phyloP scores from a whole-genome alignment of 306 rosid genomes.

The Rosa multiflora region DNA sequence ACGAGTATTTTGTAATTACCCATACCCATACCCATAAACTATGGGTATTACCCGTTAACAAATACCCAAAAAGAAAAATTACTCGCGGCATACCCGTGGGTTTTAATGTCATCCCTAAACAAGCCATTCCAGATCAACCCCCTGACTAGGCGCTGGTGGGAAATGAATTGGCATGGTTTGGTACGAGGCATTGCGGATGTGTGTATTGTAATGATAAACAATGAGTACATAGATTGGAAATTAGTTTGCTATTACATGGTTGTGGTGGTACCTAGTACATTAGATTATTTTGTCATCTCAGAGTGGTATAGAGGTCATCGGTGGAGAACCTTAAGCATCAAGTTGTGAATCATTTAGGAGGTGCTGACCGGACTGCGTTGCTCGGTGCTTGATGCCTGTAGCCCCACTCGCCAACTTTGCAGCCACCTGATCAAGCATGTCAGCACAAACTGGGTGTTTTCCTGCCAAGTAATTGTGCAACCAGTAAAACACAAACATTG shows the following conservation, averaged over 20 bases:
- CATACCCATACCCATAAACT: too few species aligned
- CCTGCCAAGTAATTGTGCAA: background rate
- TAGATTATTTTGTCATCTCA: background rate
- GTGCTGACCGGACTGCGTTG: background rate
- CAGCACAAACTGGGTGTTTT: conserved; percentile 8
- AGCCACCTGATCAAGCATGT: conserved; percentile 1
- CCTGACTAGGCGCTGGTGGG: background rate
- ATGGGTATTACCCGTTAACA: too few species aligned
- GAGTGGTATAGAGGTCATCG: background rate
- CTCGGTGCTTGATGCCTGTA: background rate
- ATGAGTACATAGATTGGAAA: background rate
- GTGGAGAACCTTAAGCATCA: background rate
- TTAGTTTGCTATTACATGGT: background rate
- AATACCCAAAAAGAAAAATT: too few species aligned
- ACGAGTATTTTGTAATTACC: too few species aligned
- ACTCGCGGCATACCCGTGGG: too few species aligned
- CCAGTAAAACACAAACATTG: conserved; percentile 6
- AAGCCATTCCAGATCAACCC: background rate
- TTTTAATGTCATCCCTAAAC: too few species aligned
- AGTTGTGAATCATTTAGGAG: background rate
- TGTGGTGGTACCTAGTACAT: background rate
- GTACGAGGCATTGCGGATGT: background rate
- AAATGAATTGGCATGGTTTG: background rate
- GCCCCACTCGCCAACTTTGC: background rate
- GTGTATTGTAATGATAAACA: background rate